Evolutionary conservation across 2,329 filamentous ascomycete genomes (phyloP).

Genomic region (Hirsutella minnesotensis): DNA sequence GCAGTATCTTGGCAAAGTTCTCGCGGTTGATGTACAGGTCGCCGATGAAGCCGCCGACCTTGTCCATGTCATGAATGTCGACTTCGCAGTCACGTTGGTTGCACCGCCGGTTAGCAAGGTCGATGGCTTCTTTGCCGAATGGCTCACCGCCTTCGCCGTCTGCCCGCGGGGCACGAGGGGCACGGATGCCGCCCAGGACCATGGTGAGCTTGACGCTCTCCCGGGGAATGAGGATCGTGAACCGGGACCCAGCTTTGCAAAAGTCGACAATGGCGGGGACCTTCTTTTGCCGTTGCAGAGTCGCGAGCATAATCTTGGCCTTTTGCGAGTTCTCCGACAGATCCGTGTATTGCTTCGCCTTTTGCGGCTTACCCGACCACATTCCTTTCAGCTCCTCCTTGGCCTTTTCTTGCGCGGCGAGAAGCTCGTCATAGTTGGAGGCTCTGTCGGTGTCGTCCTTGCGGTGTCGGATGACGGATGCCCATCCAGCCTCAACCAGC

Average conservation of each 20-base stretch:
- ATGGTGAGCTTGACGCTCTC: slow-evolving; percentile 93
- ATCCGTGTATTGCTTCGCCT: slow-evolving; percentile 72
- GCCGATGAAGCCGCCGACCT: slow-evolving; percentile 94
- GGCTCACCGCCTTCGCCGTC: slow-evolving; percentile 75
- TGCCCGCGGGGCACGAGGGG: slow-evolving; percentile 69
- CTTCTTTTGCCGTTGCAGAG: slow-evolving; percentile 81
- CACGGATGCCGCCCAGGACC: slow-evolving; percentile 85
- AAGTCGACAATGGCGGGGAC: slow-evolving; percentile 92
- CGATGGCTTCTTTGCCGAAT: slow-evolving; percentile 88
- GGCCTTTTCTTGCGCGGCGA: slow-evolving; percentile 69
- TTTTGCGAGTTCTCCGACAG: slow-evolving; percentile 89
- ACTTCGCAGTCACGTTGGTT: slow-evolving; percentile 95
- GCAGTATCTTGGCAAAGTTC: slow-evolving; percentile 84
- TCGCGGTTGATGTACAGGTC: slow-evolving; percentile 88
- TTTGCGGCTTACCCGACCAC: slow-evolving; percentile 83
- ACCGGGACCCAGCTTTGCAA: slow-evolving; percentile 92
- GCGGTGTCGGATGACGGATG: slow-evolving; percentile 86
- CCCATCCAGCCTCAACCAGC: slow-evolving; percentile 87
- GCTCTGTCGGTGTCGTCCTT: slow-evolving; percentile 91
- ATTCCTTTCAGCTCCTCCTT: slow-evolving; percentile 87
- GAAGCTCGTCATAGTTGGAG: slow-evolving; percentile 82
- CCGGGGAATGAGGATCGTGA: slow-evolving; percentile 81
- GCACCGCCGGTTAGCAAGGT: slow-evolving; percentile 77
- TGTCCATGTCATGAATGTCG: slow-evolving; percentile 89
- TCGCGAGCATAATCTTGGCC: slow-evolving; percentile 84